phyloP scores from a whole-genome alignment of 768 basidiomycete species.

The Boletus rubropictus region DNA sequence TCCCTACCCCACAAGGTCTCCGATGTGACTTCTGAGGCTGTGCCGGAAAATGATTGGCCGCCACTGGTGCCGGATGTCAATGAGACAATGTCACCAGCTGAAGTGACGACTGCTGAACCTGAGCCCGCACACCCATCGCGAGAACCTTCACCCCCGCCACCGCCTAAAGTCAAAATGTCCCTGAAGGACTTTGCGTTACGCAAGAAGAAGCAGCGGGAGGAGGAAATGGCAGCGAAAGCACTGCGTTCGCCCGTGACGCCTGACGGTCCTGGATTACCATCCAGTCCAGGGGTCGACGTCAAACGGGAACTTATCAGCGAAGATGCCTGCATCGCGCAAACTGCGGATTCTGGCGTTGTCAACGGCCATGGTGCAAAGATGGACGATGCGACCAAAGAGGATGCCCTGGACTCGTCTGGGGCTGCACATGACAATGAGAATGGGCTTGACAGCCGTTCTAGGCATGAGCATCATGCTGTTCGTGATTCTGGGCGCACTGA shows the following conservation, averaged over 20 bases:
- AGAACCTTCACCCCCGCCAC: slow-evolving; percentile 29
- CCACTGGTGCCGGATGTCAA: background rate
- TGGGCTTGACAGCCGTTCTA: background rate
- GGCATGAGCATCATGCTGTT: background rate
- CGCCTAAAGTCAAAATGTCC: slow-evolving; percentile 51
- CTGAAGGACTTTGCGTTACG: slow-evolving; percentile 53
- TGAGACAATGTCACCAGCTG: slow-evolving; percentile 4
- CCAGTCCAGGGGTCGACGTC: slow-evolving; percentile 19
- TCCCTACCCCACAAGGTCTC: background rate
- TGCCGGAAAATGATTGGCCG: background rate
- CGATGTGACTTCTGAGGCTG: background rate
- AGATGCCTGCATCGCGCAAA: background rate
- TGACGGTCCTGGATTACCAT: slow-evolving; percentile 7
- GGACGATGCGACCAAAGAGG: slow-evolving; percentile 4
- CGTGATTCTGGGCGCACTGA: background rate
- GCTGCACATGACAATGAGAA: background rate
- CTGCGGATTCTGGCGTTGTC: background rate
- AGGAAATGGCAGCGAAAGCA: slow-evolving; percentile 33
- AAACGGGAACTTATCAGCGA: slow-evolving; percentile 15
- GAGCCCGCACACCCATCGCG: slow-evolving; percentile 6
- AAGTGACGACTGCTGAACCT: slow-evolving; percentile 6
- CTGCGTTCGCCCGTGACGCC: slow-evolving; percentile 19
- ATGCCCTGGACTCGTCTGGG: background rate
- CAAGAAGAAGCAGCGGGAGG: slow-evolving; percentile 49
- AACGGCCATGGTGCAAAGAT: slow-evolving; percentile 11